Conservation (phyloP, 257 asterid species). For the Solanum stenotomum region DNA sequence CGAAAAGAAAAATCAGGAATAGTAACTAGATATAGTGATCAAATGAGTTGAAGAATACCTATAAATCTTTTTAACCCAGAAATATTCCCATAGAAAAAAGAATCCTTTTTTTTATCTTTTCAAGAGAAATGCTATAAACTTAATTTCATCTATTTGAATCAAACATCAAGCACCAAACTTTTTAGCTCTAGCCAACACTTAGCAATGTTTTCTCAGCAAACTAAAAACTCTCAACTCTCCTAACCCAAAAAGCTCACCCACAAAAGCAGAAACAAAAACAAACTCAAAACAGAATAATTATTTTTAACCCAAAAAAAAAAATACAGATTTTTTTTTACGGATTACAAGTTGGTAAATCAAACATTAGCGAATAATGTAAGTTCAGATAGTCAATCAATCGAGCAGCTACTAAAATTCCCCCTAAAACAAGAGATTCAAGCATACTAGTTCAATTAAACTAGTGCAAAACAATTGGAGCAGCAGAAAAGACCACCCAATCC, state of each 20-base stretch:
- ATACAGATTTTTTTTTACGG: too few species aligned
- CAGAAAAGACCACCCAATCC: background rate
- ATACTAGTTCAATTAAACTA: background rate
- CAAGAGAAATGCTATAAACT: background rate
- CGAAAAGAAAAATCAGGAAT: background rate
- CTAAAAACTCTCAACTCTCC: background rate
- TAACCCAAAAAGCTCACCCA: background rate
- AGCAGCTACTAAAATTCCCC: background rate
- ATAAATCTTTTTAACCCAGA: background rate
- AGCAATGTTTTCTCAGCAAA: background rate
- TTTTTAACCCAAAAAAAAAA: background rate
- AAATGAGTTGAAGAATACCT: background rate
- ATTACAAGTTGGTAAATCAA: background rate
- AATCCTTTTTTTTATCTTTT: background rate
- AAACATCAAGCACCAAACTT: background rate
- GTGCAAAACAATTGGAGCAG: background rate
- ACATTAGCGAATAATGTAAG: background rate
- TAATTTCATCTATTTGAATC: background rate
- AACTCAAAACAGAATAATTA: background rate
- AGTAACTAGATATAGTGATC: background rate
- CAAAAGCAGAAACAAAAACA: background rate
- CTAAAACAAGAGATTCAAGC: background rate
- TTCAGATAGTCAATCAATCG: background rate
- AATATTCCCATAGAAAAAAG: background rate
- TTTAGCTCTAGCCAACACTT: background rate